Evolutionary conservation across 2,329 filamentous ascomycete species (phyloP).

Genomic region (Purpureocillium lavendulum): DNA sequence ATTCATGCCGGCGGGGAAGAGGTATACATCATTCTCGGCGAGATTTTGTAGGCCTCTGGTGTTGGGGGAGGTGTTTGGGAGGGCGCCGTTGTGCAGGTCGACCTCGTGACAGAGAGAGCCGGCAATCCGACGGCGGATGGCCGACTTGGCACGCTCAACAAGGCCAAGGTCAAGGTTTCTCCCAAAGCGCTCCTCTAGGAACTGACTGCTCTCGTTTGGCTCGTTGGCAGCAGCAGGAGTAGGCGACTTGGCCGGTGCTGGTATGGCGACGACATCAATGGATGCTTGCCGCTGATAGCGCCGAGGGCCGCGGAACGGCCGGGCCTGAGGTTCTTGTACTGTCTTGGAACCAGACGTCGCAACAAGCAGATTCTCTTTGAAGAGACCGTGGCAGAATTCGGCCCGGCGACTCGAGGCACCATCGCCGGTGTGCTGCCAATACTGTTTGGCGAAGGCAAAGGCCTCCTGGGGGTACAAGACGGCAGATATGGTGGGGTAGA

Average conservation of each 20-base stretch:
- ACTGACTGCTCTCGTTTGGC: slow-evolving; percentile 61
- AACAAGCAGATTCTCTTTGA: slow-evolving; percentile 57
- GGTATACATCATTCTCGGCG: slow-evolving; percentile 77
- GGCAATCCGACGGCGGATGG: slow-evolving; percentile 79
- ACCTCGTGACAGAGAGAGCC: slow-evolving; percentile 70
- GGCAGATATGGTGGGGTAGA: slow-evolving; percentile 55
- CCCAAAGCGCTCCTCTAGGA: slow-evolving; percentile 90
- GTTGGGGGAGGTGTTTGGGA: slow-evolving; percentile 27
- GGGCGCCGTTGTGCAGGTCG: slow-evolving; percentile 31
- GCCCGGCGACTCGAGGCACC: slow-evolving; percentile 85
- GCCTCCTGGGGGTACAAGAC: slow-evolving; percentile 62
- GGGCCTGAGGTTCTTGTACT: slow-evolving; percentile 19
- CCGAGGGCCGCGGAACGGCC: slow-evolving; percentile 60
- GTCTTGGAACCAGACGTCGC: slow-evolving; percentile 17
- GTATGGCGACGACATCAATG: slow-evolving; percentile 21
- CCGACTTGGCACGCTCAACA: slow-evolving; percentile 73
- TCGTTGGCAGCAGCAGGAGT: slow-evolving; percentile 21
- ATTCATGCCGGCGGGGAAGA: slow-evolving; percentile 89
- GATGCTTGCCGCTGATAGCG: slow-evolving; percentile 62
- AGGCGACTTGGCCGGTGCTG: slow-evolving; percentile 11
- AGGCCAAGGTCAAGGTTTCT: slow-evolving; percentile 78
- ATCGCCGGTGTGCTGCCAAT: slow-evolving; percentile 95
- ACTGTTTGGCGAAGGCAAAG: slow-evolving; percentile 75
- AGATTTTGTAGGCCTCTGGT: slow-evolving; percentile 54
- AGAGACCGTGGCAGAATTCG: slow-evolving; percentile 75